Base-by-base conservation (phyloP, 2,329 filamentous ascomycete genomes). In the Achaetomium macrosporum region DNA sequence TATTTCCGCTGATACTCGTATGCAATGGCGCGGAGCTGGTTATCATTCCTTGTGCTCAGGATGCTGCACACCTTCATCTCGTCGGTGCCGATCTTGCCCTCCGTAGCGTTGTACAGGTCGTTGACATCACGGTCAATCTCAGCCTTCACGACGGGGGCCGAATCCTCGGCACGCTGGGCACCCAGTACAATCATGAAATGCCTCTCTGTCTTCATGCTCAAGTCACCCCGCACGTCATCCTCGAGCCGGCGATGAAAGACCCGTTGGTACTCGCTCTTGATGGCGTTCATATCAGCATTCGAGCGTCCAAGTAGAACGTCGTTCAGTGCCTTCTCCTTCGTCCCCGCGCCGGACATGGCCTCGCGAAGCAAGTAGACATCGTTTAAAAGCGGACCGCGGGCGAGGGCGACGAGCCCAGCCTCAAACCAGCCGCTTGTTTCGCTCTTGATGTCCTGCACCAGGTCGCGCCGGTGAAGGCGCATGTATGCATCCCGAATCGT, bases 261-360 rank as follows among this genome's bases (percentile, higher is more conserved):
- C 15, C 78, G 78, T 42, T 84, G 78, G 67, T 95, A 97, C 16
- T 83, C 79, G 43, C 75, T 70, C 72, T 95, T 95, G 75, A 99
- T 96, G 37, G 88, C 89, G 50, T 82, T 78, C 37, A 99, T 75
- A 63, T 97, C 92, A 33, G 90, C 90, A 64, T 97, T 97, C 35
- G 84, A 87, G 35, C 92, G 82, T 9, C 84, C 79, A 4, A 96
- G 79, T 2, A 97, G 77, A 6, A 96, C 79, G 61, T 97, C 92
- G 66, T 96, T 93, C 46, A 99, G 76, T 1, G 93, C 76, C 50
- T 76, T 74, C 66, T 97, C 92, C 63, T 95, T 95, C 0, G 92
- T 97, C 8, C 93, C 93, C 1, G 82, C 67, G 0, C 92, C 90
- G 45, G 83, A 76, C 73, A 96, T 83, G 1, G 90, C 85, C 1